Evolutionary conservation across 2,329 filamentous ascomycete genomes (phyloP).

Genomic region (Volutella citrinella): DNA sequence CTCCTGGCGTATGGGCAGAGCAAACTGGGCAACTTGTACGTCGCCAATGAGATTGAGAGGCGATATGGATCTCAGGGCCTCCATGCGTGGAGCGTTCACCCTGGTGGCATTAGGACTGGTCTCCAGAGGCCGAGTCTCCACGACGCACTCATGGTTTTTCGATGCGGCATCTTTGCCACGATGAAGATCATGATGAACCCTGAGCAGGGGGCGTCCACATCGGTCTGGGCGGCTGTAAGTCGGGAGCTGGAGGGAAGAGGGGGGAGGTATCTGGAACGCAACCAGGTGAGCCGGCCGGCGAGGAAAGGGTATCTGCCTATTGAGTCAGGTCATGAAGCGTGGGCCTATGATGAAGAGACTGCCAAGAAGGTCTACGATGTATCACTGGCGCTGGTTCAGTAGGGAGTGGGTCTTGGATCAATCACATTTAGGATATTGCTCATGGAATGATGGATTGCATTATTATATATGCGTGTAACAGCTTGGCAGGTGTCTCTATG

Average conservation of each 20-base stretch:
- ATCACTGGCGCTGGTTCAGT: constrained; percentile 1
- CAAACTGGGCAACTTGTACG: constrained; percentile 50
- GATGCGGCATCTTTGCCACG: constrained; percentile 2
- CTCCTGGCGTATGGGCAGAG: constrained; percentile 42
- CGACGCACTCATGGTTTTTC: constrained; percentile 2
- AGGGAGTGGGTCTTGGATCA: too few species aligned
- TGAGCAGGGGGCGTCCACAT: constrained; percentile 46
- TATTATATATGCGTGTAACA: too few species aligned
- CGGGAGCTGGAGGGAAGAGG: constrained; percentile 42
- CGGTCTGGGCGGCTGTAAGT: constrained; percentile 39
- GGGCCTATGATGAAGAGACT: constrained; percentile 6
- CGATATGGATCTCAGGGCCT: constrained; percentile 42
- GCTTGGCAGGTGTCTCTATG: too few species aligned
- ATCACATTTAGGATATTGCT: too few species aligned
- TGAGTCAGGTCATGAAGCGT: constrained; percentile 9
- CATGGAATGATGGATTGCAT: too few species aligned
- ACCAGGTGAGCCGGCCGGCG: constrained; percentile 5
- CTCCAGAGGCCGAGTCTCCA: constrained; percentile 4
- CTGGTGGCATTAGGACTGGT: constrained; percentile 39
- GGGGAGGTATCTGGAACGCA: constrained; percentile 39
- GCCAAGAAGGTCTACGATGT: constrained; percentile 7
- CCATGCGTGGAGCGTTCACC: constrained; percentile 40
- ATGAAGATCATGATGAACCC: constrained; percentile 8
- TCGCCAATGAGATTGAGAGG: constrained; percentile 49
- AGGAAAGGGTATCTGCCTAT: constrained; percentile 7